phyloP scores from a whole-genome alignment of 805 yeast genomes.

The Pichia paraexigua region DNA sequence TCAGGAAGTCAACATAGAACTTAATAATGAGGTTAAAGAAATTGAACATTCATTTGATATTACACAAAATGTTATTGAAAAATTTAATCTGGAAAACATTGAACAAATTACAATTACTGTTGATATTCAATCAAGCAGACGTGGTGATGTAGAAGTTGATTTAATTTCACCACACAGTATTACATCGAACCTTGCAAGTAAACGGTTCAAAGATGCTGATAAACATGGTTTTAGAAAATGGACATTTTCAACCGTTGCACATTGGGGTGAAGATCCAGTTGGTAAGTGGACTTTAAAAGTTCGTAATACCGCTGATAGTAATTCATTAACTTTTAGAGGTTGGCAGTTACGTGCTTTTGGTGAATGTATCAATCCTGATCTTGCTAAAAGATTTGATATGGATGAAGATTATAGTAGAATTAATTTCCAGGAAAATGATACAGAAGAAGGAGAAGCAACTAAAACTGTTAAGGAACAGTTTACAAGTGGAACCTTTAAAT shows the following conservation, averaged over 20 bases:
- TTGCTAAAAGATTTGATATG: conserved; percentile 50
- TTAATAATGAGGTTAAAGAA: conserved; percentile 14
- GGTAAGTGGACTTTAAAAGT: conserved; percentile 83
- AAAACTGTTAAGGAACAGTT: neutral
- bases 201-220: conserved; percentile 51
- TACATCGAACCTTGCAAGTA: conserved; percentile 62
- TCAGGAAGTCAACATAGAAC: conserved; percentile 25
- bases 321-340: conserved; percentile 38
- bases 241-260: conserved; percentile 97
- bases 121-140: conserved; percentile 49
- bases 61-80: conserved; percentile 38
- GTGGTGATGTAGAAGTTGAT: conserved; percentile 65
- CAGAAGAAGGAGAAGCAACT: conserved; percentile 8
- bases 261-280: conserved; percentile 80
- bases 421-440: conserved; percentile 19
- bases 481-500: conserved; percentile 3
- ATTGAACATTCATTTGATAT: conserved; percentile 38
- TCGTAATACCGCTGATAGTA: conserved; percentile 32
- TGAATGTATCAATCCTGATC: conserved; percentile 54
- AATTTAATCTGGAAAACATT: conserved; percentile 55
- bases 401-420: conserved; percentile 38
- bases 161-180: conserved; percentile 73
- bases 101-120: conserved; percentile 87
- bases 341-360: conserved; percentile 87
- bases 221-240: conserved; percentile 61